A percentile compares a stretch with the other conserved stretches of the same genome.
Evolutionary conservation across 192 early-diverging fungal species (phyloP).

Genomic region (Physocladia obscura): DNA sequence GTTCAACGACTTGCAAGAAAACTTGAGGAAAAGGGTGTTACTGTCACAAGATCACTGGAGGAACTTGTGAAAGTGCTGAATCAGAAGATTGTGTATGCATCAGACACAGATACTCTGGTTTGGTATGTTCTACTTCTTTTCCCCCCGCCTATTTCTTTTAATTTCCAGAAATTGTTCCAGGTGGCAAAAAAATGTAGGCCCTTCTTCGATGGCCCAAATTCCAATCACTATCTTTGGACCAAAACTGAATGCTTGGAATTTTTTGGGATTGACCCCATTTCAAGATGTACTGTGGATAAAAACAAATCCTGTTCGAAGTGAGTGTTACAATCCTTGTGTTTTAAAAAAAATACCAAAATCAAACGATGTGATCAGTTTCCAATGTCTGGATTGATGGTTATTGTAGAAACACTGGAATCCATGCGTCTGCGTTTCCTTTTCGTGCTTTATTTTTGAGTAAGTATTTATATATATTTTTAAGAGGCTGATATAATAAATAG

Average conservation of each 20-base stretch:
- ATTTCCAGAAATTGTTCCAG: not conserved
- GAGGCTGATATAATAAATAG: too few species aligned
- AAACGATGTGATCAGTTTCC: not conserved
- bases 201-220: not conserved
- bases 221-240: not conserved
- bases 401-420: not conserved
- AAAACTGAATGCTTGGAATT: not conserved
- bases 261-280: not conserved
- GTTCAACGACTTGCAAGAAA: not conserved
- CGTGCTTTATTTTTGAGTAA: too few species aligned
- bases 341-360: not conserved
- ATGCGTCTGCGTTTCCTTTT: slow-evolving; percentile 25
- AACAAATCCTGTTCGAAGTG: not conserved
- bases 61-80: slow-evolving; percentile 9
- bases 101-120: not conserved
- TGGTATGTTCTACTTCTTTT: not conserved
- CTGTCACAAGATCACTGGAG: not conserved
- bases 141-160: not conserved
- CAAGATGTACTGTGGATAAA: slow-evolving; percentile 2
- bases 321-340: not conserved
- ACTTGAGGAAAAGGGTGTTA: not conserved
- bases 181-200: slow-evolving; percentile 11
- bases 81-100: not conserved
- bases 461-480: too few species aligned
- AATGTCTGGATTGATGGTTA: slow-evolving; percentile 14